These are phyloP conservation scores for Orbilia brochopaga DNA, from an alignment of 2,329 filamentous ascomycete species.

Conservation along the genomic window DNA sequence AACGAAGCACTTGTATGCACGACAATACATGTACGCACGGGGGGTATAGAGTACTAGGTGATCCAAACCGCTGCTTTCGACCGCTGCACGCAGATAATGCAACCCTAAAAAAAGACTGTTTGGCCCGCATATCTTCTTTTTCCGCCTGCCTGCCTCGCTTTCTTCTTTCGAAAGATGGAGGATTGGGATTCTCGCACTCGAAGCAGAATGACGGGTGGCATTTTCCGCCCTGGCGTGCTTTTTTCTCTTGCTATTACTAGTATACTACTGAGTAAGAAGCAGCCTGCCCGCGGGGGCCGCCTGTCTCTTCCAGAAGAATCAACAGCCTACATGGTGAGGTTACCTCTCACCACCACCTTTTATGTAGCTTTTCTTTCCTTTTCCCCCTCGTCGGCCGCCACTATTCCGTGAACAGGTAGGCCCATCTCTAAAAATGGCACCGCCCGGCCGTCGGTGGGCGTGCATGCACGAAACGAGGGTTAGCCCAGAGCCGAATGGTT, in stretches of 20 bases:
- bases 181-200: too few species aligned
- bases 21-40: too few species aligned
- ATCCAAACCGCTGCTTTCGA: neutral
- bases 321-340: conserved; percentile 14
- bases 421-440: conserved; percentile 51
- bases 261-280: too few species aligned
- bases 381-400: neutral
- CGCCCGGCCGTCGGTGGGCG: conserved; percentile 12
- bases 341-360: conserved; percentile 18
- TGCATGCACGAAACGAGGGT: conserved; percentile 12
- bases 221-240: conserved; percentile 25
- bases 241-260: too few species aligned
- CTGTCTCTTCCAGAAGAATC: too few species aligned
- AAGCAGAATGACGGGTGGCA: conserved; percentile 28
- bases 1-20: too few species aligned
- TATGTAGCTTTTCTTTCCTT: conserved; percentile 7
- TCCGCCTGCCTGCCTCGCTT: conserved; percentile 29
- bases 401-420: neutral
- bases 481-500: conserved; percentile 43
- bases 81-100: conserved; percentile 28
- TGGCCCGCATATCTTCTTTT: conserved; percentile 12
- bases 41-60: too few species aligned
- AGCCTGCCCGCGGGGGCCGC: too few species aligned
- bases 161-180: conserved; percentile 15
- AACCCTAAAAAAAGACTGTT: conserved; percentile 27